Percentiles rank a stretch among this genome's conserved stretches.
Conservation (phyloP, 1,284 basidiomycete species). For the Leccinum subrobustum region DNA sequence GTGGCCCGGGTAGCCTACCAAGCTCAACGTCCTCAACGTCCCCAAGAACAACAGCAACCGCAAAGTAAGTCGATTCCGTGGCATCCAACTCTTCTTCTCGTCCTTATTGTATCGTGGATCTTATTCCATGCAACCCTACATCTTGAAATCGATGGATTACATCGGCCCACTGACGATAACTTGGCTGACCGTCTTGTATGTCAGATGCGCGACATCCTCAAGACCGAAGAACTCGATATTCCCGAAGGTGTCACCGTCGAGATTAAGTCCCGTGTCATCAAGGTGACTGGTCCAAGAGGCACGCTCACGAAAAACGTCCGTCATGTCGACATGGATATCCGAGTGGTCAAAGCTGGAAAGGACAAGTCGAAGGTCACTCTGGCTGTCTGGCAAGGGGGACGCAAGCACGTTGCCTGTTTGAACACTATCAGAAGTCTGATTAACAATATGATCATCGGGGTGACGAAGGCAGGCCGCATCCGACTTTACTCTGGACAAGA, state of each 20-base stretch:
- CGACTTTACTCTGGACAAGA: slow-evolving; percentile 2
- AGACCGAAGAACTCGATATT: slow-evolving; percentile 91
- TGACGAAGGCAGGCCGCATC: slow-evolving; percentile 66
- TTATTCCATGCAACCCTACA: slow-evolving; percentile 4
- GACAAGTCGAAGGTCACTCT: slow-evolving; percentile 76
- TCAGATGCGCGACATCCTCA: slow-evolving; percentile 89
- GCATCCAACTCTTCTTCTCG: background rate
- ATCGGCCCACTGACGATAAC: slow-evolving; percentile 21
- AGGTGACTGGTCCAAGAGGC: slow-evolving; percentile 88
- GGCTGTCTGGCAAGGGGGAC: slow-evolving; percentile 96
- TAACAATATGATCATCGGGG: slow-evolving; percentile 96
- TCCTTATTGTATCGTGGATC: background rate
- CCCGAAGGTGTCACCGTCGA: slow-evolving; percentile 83
- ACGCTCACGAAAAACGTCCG: slow-evolving; percentile 89
- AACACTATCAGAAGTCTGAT: slow-evolving; percentile 95
- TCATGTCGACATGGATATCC: slow-evolving; percentile 97
- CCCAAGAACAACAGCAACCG: slow-evolving; percentile 25
- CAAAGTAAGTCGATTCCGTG: slow-evolving; percentile 28
- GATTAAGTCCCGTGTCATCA: slow-evolving; percentile 89
- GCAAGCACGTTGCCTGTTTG: slow-evolving; percentile 98
- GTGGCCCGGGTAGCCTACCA: background rate
- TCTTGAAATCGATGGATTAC: slow-evolving; percentile 32
- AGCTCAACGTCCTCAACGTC: slow-evolving; percentile 18
- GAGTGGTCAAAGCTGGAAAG: slow-evolving; percentile 72
- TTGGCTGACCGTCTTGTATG: slow-evolving; percentile 15